Percentiles rank a stretch among this genome's conserved stretches.
These are phyloP conservation scores for Tricholomella constricta DNA, from an alignment of 768 basidiomycete genomes.

Conservation along the genomic window DNA sequence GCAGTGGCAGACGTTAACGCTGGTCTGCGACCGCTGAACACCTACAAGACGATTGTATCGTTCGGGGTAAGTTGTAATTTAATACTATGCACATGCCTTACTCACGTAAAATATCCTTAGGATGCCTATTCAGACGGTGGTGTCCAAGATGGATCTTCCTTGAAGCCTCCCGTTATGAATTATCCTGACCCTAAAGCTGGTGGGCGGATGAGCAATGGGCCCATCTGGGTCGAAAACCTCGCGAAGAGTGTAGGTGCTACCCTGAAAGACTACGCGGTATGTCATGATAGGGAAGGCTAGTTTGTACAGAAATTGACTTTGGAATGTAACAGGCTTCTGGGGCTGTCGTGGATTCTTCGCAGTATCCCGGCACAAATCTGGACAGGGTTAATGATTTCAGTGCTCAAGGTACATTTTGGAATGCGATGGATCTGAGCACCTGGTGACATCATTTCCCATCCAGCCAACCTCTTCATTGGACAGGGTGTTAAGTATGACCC, in stretches of 20 bases:
- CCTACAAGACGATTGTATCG: conserved; percentile 49
- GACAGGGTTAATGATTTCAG: conserved; percentile 22
- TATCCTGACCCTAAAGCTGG: conserved; percentile 51
- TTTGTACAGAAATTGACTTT: not conserved
- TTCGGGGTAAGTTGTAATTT: conserved; percentile 48
- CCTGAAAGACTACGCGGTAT: conserved; percentile 53
- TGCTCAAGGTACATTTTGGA: conserved; percentile 24
- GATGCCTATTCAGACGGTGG: conserved; percentile 37
- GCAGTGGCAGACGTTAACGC: conserved; percentile 45
- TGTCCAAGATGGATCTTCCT: conserved; percentile 44
- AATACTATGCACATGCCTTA: not conserved
- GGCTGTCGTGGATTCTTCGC: conserved; percentile 28
- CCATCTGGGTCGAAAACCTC: conserved; percentile 51
- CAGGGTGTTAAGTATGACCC: conserved; percentile 30
- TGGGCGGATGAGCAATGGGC: conserved; percentile 52
- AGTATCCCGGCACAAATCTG: conserved; percentile 21
- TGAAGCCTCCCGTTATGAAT: conserved; percentile 40
- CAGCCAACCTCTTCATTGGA: conserved; percentile 24
- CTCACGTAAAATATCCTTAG: conserved; percentile 31
- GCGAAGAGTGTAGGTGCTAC: conserved; percentile 40
- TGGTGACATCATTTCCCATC: not conserved
- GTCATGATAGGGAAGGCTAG: conserved; percentile 9
- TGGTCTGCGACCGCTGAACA: conserved; percentile 36
- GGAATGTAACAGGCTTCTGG: conserved; percentile 21
- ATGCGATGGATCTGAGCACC: not conserved